Evolutionary conservation across 2,329 filamentous ascomycete species (phyloP), one percentile per base, ranked within the genome.

Genomic region (Ceratocystis alfenasii): DNA sequence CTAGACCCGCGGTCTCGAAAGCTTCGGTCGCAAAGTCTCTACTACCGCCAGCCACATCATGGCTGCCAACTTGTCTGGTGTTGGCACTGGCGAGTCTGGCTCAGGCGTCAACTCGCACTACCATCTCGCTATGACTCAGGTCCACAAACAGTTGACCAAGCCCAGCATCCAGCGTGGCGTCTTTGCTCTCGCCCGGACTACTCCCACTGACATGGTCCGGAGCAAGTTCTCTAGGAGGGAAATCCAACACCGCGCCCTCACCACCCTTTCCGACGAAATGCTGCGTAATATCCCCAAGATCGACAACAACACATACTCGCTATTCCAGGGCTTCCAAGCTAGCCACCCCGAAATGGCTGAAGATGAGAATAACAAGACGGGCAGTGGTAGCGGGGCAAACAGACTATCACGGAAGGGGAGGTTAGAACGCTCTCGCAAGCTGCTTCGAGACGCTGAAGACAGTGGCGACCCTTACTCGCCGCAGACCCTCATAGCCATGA

Each of bases 241-340:
- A 78, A 97, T 97, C 71, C 91, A 96, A 76, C 92, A 95, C 71
- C 89, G 94, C 70, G 94, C 94, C 61, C 78, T 97, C 66, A 87
- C 90, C 57, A 92, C 89, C 73, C 80, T 99, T 45, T 86, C 94
- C 62, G 93, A 99, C 76, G 92, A 96, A 69, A 83, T 99, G 70
- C 83, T 99, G 60, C 80, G 80, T 70, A 92, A 96, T 74, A 93
- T 96, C 63, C 94, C 94, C 70, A 90, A 95, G 68, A 66, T 57
- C 44, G 83, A 87, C 73, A 86, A 87, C 25, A 95, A 89, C 75
- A 80, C 86, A 17, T 99, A 95, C 77, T 96, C 92, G 50, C 81
- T 99, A 57, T 97, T 99, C 75, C 90, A 99, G 75, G 94, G 94
- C 70, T 99, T 99, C 75, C 87, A 95, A 77, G 94, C 93, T 61